These are phyloP conservation scores for Leishmania turanica DNA, from an alignment of 208 protist genomes.

Conservation along the genomic window DNA sequence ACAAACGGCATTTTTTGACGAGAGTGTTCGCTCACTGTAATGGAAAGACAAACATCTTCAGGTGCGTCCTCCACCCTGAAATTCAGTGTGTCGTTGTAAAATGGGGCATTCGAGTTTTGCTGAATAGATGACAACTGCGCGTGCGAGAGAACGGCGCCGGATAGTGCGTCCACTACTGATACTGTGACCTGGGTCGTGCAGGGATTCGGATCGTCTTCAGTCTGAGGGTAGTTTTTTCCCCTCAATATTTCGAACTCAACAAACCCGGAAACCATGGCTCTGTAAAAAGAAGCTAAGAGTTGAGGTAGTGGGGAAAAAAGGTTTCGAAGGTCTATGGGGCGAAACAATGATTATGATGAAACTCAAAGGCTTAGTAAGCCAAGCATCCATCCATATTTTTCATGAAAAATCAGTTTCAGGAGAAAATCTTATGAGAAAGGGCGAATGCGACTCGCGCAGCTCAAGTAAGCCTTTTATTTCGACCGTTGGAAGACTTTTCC, in stretches of 20 bases:
- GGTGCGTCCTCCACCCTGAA: conserved; percentile 35
- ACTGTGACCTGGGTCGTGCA: conserved; percentile 50
- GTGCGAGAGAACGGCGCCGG: conserved; percentile 13
- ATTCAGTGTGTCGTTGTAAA: conserved; percentile 50
- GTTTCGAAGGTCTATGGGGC: background rate
- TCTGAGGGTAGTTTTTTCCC: conserved; percentile 54
- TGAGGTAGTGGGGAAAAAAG: too few species aligned
- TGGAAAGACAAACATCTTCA: conserved; percentile 21
- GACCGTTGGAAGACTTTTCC: background rate
- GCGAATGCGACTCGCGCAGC: background rate
- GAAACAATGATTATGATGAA: background rate
- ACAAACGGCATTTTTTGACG: conserved; percentile 29
- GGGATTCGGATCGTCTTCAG: conserved; percentile 62
- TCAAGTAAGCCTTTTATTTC: background rate
- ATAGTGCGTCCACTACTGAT: conserved; percentile 17
- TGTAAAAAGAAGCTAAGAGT: background rate
- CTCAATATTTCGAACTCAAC: conserved; percentile 57
- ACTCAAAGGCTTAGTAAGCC: background rate
- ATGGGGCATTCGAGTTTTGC: conserved; percentile 59
- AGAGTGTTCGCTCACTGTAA: conserved; percentile 48
- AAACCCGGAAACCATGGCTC: conserved; percentile 6
- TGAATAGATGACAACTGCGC: conserved; percentile 44
- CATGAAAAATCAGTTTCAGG: background rate
- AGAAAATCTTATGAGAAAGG: background rate
- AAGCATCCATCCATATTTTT: background rate